Evolutionary conservation across 2,329 filamentous ascomycete genomes (phyloP).

Genomic region (Elsinoe arachidis): DNA sequence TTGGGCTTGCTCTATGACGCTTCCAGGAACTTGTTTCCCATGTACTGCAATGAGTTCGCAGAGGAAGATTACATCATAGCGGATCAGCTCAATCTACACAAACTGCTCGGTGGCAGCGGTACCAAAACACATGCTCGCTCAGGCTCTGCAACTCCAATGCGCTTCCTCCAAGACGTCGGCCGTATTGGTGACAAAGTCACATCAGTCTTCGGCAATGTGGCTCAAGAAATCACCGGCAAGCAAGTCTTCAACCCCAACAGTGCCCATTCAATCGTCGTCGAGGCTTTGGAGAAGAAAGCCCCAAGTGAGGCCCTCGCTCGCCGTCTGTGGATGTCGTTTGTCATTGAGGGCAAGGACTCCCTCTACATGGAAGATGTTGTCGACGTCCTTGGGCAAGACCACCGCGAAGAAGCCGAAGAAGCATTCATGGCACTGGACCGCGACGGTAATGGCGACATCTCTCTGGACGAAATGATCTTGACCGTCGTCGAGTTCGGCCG

Average conservation of each 20-base stretch:
- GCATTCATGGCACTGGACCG: slow-evolving; percentile 72
- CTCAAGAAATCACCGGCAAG: slow-evolving; percentile 90
- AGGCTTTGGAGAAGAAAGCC: slow-evolving; percentile 75
- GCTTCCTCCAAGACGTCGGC: slow-evolving; percentile 60
- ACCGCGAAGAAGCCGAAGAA: slow-evolving; percentile 72
- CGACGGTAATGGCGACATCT: slow-evolving; percentile 89
- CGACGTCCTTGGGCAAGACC: slow-evolving; percentile 73
- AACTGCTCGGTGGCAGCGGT: slow-evolving; percentile 46
- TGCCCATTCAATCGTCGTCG: slow-evolving; percentile 78
- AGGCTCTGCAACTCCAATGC: slow-evolving; percentile 67
- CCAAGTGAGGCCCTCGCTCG: slow-evolving; percentile 88
- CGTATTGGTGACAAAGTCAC: slow-evolving; percentile 89
- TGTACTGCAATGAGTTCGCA: slow-evolving; percentile 81
- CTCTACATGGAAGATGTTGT: slow-evolving; percentile 72
- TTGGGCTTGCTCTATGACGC: slow-evolving; percentile 83
- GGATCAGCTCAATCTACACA: slow-evolving; percentile 55
- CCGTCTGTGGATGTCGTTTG: slow-evolving; percentile 97
- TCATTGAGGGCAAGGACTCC: slow-evolving; percentile 75
- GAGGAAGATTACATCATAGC: slow-evolving; percentile 91
- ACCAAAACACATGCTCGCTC: slow-evolving; percentile 43
- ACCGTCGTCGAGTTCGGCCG: slow-evolving; percentile 76
- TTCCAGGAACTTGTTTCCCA: slow-evolving; percentile 78
- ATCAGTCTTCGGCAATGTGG: slow-evolving; percentile 84
- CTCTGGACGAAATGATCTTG: slow-evolving; percentile 87
- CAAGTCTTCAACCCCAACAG: slow-evolving; percentile 90